Evolutionary conservation across 208 protist species (phyloP).

Genomic region (Leishmania aethiopica): DNA sequence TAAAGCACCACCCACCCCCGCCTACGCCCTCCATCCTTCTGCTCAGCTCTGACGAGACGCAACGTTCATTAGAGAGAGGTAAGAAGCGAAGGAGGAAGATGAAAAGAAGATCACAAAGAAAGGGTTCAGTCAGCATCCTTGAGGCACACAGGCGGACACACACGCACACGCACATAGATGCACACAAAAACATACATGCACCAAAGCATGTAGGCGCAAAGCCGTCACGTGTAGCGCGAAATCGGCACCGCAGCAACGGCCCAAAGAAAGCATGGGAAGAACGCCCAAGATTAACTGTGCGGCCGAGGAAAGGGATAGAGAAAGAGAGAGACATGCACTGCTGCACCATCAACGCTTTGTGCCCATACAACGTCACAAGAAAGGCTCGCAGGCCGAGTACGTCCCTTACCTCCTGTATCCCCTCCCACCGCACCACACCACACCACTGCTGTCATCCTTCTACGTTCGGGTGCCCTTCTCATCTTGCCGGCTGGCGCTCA

Average conservation of each 20-base stretch:
- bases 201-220: background rate
- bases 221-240: background rate
- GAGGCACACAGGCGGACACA: background rate
- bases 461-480: background rate
- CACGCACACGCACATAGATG: background rate
- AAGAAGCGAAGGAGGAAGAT: background rate
- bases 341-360: background rate
- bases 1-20: background rate
- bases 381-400: background rate
- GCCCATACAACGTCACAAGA: background rate
- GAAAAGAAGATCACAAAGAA: background rate
- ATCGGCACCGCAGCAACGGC: background rate
- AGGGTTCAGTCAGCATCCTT: background rate
- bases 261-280: background rate
- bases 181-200: background rate
- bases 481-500: conserved; percentile 4
- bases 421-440: background rate
- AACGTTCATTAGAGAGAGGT: background rate
- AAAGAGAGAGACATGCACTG: background rate
- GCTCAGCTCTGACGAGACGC: background rate
- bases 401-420: too few relatives aligned
- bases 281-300: background rate
- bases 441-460: background rate
- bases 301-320: too few relatives aligned
- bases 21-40: background rate